Conservation (phyloP, 345 rosid genomes). For the Hibiscus tridactylites region DNA sequence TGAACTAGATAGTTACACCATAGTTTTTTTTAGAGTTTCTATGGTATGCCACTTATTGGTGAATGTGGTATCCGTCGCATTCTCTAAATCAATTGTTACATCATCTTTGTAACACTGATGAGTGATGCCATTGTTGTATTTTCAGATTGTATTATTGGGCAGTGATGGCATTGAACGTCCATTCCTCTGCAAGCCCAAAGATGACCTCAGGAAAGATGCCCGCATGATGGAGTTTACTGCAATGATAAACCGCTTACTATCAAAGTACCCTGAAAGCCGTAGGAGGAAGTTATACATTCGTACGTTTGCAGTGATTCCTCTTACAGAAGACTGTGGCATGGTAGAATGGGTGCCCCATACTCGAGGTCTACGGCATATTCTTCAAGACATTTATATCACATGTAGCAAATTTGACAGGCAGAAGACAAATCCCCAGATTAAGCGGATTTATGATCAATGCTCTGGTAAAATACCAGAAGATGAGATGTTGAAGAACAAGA, state of each 20-base stretch:
- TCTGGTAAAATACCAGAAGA: conserved; percentile 71
- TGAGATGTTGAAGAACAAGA: conserved; percentile 83
- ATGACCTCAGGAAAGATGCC: conserved; percentile 97
- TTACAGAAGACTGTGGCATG: conserved; percentile 98
- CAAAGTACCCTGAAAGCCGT: conserved; percentile 93
- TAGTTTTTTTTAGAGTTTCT: background rate
- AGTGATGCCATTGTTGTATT: conserved; percentile 8
- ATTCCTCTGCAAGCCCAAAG: conserved; percentile 97
- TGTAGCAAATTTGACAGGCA: conserved; percentile 86
- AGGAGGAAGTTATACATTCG: conserved; percentile 87
- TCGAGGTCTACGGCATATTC: conserved; percentile 86
- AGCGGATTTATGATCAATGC: conserved; percentile 82
- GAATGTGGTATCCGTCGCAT: background rate
- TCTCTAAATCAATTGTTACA: background rate
- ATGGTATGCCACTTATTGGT: background rate
- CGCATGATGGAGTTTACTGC: conserved; percentile 99
- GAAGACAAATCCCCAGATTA: conserved; percentile 85
- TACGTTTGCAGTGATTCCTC: conserved; percentile 92
- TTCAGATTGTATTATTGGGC: conserved; percentile 80
- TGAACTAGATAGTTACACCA: background rate
- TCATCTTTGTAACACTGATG: background rate
- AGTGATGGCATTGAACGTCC: conserved; percentile 91
- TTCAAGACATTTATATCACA: conserved; percentile 73
- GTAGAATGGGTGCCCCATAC: conserved; percentile 99
- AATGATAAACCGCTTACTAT: conserved; percentile 83